Conservation (phyloP, 306 rosid genomes). For the Glycyrrhiza uralensis region DNA sequence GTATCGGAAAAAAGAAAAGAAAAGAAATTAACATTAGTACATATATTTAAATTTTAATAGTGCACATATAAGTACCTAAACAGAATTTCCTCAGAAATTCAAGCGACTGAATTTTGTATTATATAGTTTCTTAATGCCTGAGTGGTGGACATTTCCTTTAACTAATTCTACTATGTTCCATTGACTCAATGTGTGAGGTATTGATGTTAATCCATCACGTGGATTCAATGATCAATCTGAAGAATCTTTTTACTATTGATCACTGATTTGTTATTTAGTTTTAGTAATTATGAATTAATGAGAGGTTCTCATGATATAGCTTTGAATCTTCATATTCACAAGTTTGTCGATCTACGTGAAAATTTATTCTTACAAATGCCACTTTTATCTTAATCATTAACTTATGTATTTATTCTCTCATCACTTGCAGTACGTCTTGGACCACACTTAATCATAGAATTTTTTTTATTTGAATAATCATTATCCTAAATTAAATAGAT, state of each 20-base stretch:
- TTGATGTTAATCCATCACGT: background rate
- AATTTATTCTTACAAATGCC: background rate
- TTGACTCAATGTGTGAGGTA: background rate
- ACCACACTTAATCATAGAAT: background rate
- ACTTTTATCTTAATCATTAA: slow-evolving; percentile 11
- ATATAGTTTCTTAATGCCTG: too few relatives aligned
- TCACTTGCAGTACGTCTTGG: background rate
- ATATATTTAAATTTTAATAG: too few relatives aligned
- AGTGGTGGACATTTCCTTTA: background rate
- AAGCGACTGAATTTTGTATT: background rate
- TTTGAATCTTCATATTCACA: background rate
- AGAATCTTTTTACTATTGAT: background rate
- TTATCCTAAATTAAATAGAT: too few relatives aligned
- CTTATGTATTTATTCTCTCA: slow-evolving; percentile 6
- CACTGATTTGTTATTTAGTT: background rate
- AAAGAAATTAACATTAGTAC: too few relatives aligned
- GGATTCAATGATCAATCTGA: background rate
- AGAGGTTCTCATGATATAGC: background rate
- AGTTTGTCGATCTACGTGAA: background rate
- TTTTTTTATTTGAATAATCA: too few relatives aligned
- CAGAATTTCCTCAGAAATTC: too few relatives aligned
- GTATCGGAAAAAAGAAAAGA: too few relatives aligned
- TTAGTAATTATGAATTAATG: slow-evolving; percentile 11
- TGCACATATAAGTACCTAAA: too few relatives aligned
- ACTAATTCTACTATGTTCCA: background rate